Evolutionary conservation across 805 yeast species (phyloP), one percentile per base, ranked within the genome.

Genomic region (Tetrapisispora fleetii): DNA sequence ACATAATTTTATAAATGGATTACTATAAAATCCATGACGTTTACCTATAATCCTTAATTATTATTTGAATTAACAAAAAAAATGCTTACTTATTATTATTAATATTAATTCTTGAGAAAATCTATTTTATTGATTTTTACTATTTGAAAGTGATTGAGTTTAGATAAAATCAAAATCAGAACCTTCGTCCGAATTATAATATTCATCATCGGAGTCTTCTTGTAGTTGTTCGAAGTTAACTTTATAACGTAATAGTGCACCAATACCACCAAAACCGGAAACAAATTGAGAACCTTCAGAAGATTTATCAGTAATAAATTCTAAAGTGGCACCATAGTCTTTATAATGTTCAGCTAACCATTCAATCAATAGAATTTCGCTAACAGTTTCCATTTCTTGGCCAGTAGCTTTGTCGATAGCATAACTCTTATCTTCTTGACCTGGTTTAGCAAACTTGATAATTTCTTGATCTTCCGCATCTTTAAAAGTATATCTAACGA

Each of bases 201-300:
- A 89, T 67, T 82, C 85, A 67, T 87, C 95, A 63, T 90, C 97
- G 51, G 81, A 75, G 49, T 87, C 97, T 47, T 88, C 95, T 47
- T 74, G 85, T 65, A 93, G 78, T 75, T 89, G 97, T 68, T 93
- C 99, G 62, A 93, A 93, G 74, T 93, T 93, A 59, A 93, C 93
- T 71, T 89, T 89, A 72, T 93, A 93, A 74, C 99, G 88, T 67
- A 93, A 75, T 59, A 93, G 67, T 50, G 96, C 97, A 68, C 99
- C 99, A 57, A 93, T 79, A 73, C 99, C 99, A 84, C 99, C 99
- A 65, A 93, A 93, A 51, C 99, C 99, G 60, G 81, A 83, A 51
- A 85, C 95, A 70, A 93, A 93, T 74, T 93, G 99, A 42, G 98
- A 95, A 76, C 99, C 99, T 72, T 93, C 99, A 40, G 95, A 83